phyloP scores from a whole-genome alignment of 345 rosid genomes.

The Garcia nutans region DNA sequence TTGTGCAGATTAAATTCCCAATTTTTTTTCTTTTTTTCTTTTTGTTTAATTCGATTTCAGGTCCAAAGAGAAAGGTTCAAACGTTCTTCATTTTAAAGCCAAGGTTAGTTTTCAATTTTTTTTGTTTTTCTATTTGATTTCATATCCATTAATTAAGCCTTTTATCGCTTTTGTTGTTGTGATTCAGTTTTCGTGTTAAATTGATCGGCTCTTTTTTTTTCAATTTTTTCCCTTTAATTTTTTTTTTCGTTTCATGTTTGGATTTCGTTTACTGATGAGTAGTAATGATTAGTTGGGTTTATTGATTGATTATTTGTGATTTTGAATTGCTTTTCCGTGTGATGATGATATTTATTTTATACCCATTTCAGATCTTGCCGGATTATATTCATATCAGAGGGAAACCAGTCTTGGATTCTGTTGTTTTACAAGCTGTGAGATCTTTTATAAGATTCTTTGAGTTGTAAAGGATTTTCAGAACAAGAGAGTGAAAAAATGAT shows the following conservation, averaged over 20 bases:
- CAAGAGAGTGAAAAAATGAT: slow-evolving; percentile 46
- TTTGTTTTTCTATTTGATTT: slow-evolving; percentile 1
- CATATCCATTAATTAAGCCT: not conserved
- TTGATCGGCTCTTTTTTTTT: too few species aligned
- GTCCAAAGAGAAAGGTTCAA: slow-evolving; percentile 28
- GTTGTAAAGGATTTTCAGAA: slow-evolving; percentile 23
- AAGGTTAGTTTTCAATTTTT: slow-evolving; percentile 22
- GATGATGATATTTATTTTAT: slow-evolving; percentile 22
- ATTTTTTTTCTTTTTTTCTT: too few species aligned
- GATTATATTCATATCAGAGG: slow-evolving; percentile 17
- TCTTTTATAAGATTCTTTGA: slow-evolving; percentile 26
- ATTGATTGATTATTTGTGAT: slow-evolving; percentile 12
- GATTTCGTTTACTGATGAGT: slow-evolving; percentile 24
- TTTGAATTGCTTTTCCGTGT: slow-evolving; percentile 9
- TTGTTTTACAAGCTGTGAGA: slow-evolving; percentile 19
- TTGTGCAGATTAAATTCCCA: slow-evolving; percentile 7
- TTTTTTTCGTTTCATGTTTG: slow-evolving; percentile 10
- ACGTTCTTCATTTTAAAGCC: slow-evolving; percentile 19
- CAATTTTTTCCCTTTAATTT: not conserved
- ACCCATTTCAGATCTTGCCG: slow-evolving; percentile 44
- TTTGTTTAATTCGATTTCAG: slow-evolving; percentile 16
- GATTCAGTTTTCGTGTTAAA: slow-evolving; percentile 10
- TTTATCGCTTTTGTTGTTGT: not conserved
- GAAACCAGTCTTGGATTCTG: slow-evolving; percentile 18
- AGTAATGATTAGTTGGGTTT: slow-evolving; percentile 13